phyloP scores from a whole-genome alignment of 495 filamentous ascomycete species.

The Aspergillus biplanus region DNA sequence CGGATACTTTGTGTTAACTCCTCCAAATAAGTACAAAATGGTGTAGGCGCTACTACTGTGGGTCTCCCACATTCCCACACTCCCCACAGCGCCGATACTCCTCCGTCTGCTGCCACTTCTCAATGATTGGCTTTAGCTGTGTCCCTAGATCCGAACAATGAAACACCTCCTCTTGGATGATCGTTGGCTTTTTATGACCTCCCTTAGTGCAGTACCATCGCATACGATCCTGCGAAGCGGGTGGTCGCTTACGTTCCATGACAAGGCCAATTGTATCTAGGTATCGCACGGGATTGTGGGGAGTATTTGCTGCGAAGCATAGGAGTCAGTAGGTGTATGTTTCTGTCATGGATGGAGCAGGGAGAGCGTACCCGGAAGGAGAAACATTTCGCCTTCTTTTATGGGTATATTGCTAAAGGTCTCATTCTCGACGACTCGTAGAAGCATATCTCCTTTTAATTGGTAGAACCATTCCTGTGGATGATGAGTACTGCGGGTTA shows the following conservation, averaged over 20 bases:
- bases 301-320: constrained; percentile 68
- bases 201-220: constrained; percentile 79
- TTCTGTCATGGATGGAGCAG: no score
- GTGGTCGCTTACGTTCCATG: constrained; percentile 76
- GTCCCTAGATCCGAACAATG: constrained; percentile 81
- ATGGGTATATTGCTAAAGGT: constrained; percentile 77
- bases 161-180: constrained; percentile 78
- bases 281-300: constrained; percentile 66
- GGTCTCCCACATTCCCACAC: constrained; percentile 54
- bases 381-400: constrained; percentile 84
- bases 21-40: neutral
- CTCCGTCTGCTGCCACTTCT: constrained; percentile 66
- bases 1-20: no score
- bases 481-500: constrained; percentile 46
- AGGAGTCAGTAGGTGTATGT: neutral
- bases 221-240: constrained; percentile 66
- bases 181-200: constrained; percentile 19
- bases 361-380: constrained; percentile 57
- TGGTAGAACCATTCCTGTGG: constrained; percentile 93
- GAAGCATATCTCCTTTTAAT: constrained; percentile 78
- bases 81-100: constrained; percentile 67
- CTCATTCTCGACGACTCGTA: constrained; percentile 71
- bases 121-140: constrained; percentile 82
- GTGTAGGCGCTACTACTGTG: neutral
- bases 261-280: constrained; percentile 69